Percentiles rank a stretch among this genome's conserved stretches.
phyloP scores from a whole-genome alignment of 176 grass and related monocot species.

The Ensete glaucum region DNA sequence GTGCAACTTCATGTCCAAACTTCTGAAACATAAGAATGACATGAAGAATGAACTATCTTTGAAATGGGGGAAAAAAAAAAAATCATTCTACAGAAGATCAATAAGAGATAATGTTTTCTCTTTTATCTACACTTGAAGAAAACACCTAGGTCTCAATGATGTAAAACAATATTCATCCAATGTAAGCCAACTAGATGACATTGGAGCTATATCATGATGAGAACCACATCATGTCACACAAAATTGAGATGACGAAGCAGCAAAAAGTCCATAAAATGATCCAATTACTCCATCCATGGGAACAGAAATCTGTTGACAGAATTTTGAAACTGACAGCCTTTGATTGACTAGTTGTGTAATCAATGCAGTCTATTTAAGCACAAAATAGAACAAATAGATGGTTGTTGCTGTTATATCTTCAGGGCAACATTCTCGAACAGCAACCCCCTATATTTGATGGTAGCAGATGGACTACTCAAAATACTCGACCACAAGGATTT shows the following conservation, averaged over 20 bases:
- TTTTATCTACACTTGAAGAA: no score
- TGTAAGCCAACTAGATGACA: conserved; percentile 3
- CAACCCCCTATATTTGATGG: neutral
- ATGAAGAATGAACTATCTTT: no score
- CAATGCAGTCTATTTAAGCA: neutral
- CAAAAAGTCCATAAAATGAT: neutral
- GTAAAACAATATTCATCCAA: no score
- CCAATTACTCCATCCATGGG: neutral
- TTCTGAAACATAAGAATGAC: no score
- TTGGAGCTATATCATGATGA: neutral
- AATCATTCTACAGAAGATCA: neutral
- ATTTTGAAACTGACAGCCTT: neutral
- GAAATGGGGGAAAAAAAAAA: no score
- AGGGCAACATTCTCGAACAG: neutral
- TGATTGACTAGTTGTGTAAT: neutral
- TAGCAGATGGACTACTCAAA: neutral
- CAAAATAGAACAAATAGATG: neutral
- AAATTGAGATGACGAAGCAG: neutral
- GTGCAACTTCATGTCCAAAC: no score
- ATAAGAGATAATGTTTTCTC: neutral
- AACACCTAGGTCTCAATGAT: no score
- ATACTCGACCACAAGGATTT: neutral
- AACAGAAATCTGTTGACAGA: neutral
- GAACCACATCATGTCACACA: neutral
- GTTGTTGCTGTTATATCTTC: neutral